phyloP scores from a whole-genome alignment of 306 rosid genomes.

The Mucuna pruriens region DNA sequence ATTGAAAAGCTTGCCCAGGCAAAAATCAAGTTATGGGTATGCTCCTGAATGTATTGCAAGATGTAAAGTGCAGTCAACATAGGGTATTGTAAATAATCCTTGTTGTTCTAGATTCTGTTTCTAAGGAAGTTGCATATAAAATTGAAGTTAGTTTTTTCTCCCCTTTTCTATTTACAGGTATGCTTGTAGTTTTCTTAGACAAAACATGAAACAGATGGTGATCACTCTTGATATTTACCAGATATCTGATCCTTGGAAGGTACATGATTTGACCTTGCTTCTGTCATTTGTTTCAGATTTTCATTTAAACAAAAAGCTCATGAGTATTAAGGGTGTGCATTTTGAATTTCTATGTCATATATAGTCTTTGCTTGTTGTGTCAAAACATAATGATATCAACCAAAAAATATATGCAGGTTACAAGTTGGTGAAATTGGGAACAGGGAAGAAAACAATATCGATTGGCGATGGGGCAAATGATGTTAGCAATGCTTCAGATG shows the following conservation, averaged over 20 bases:
- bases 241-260: no score
- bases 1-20: conserved; percentile 67
- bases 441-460: no score
- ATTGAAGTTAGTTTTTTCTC: background rate
- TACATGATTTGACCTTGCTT: no score
- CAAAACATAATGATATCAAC: no score
- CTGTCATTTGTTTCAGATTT: conserved; percentile 82
- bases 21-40: conserved; percentile 84
- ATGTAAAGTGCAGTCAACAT: conserved; percentile 89
- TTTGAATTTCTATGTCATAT: background rate
- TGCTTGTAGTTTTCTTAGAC: conserved; percentile 81
- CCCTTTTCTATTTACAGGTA: conserved; percentile 48
- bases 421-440: no score
- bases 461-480: no score
- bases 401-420: no score
- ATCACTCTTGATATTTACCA: conserved; percentile 75
- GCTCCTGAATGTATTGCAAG: conserved; percentile 60
- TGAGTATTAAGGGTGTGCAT: conserved; percentile 44
- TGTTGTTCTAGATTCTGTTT: conserved; percentile 14
- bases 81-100: conserved; percentile 53
- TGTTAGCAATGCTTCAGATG: no score
- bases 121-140: conserved; percentile 27
- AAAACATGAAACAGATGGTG: conserved; percentile 68
- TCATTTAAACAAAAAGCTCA: conserved; percentile 91
- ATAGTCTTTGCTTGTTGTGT: no score